Evolutionary conservation across 2,329 filamentous ascomycete species (phyloP).

Genomic region (Teratosphaeria nubilosa): DNA sequence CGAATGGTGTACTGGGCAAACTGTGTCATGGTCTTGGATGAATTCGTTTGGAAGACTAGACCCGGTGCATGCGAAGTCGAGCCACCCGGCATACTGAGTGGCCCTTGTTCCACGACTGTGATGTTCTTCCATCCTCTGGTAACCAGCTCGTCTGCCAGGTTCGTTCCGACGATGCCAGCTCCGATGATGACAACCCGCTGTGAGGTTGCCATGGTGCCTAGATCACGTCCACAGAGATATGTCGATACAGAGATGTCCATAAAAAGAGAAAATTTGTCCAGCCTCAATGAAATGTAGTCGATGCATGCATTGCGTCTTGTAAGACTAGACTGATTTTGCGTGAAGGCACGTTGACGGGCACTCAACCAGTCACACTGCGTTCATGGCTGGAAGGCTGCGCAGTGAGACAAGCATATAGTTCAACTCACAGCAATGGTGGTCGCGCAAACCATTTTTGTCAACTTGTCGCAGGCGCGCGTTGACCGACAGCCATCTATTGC

Average conservation of each 20-base stretch:
- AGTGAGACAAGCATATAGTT: not conserved
- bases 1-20: slow-evolving; percentile 54
- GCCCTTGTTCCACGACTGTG: slow-evolving; percentile 56
- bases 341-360: not conserved
- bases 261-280: not conserved
- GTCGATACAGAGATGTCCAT: not conserved
- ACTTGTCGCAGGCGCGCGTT: not conserved
- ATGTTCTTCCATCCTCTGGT: slow-evolving; percentile 53
- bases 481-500: not conserved
- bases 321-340: not conserved
- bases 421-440: not conserved
- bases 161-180: slow-evolving; percentile 54
- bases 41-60: slow-evolving; percentile 54
- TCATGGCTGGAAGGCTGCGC: not conserved
- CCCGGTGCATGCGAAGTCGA: slow-evolving; percentile 57
- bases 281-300: not conserved
- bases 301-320: not conserved
- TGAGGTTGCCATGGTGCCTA: not conserved
- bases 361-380: not conserved
- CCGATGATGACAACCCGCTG: slow-evolving; percentile 47
- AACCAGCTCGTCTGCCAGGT: slow-evolving; percentile 54
- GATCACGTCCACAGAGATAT: not conserved
- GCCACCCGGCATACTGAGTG: slow-evolving; percentile 51
- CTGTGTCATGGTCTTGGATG: slow-evolving; percentile 47
- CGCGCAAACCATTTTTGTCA: not conserved